Evolutionary conservation across 768 basidiomycete species (phyloP).

Genomic region (Pilatotrama ljubarskyi): DNA sequence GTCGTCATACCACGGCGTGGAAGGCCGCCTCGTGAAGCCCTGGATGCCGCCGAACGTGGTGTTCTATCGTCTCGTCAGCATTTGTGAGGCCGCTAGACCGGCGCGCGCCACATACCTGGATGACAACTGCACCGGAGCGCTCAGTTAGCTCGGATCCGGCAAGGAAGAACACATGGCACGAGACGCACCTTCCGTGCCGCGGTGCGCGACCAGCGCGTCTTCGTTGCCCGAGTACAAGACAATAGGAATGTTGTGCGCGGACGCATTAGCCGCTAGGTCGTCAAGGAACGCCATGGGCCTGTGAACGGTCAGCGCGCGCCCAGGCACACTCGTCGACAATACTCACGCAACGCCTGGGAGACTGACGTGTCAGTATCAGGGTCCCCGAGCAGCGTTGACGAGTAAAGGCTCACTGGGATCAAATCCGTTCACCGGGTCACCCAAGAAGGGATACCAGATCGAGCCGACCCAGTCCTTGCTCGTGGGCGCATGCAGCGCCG

Average conservation of each 20-base stretch:
- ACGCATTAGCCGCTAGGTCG: slow-evolving; percentile 64
- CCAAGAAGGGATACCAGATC: slow-evolving; percentile 34
- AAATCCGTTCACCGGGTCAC: slow-evolving; percentile 14
- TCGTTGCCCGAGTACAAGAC: slow-evolving; percentile 69
- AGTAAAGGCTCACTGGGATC: slow-evolving; percentile 37
- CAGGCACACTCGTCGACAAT: too few species aligned
- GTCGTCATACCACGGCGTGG: slow-evolving; percentile 68
- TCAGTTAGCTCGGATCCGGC: not conserved
- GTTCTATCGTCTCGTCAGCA: slow-evolving; percentile 46
- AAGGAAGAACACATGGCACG: not conserved
- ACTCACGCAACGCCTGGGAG: slow-evolving; percentile 37
- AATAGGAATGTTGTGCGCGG: slow-evolving; percentile 49
- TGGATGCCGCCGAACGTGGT: slow-evolving; percentile 80
- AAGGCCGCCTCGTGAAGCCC: slow-evolving; percentile 69
- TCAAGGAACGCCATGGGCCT: slow-evolving; percentile 65
- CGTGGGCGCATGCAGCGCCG: slow-evolving; percentile 68
- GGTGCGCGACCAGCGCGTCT: slow-evolving; percentile 63
- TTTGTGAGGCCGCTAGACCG: not conserved
- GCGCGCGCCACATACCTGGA: slow-evolving; percentile 42
- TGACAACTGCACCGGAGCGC: slow-evolving; percentile 32
- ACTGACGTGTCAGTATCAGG: not conserved
- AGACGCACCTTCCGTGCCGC: slow-evolving; percentile 58
- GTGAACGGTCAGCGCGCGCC: not conserved
- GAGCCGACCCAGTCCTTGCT: slow-evolving; percentile 46
- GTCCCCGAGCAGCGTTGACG: not conserved